Percentiles rank a stretch among this genome's conserved stretches.
These are phyloP conservation scores for Euphorbia celastroides DNA, from an alignment of 441 rosid species.

Conservation along the genomic window DNA sequence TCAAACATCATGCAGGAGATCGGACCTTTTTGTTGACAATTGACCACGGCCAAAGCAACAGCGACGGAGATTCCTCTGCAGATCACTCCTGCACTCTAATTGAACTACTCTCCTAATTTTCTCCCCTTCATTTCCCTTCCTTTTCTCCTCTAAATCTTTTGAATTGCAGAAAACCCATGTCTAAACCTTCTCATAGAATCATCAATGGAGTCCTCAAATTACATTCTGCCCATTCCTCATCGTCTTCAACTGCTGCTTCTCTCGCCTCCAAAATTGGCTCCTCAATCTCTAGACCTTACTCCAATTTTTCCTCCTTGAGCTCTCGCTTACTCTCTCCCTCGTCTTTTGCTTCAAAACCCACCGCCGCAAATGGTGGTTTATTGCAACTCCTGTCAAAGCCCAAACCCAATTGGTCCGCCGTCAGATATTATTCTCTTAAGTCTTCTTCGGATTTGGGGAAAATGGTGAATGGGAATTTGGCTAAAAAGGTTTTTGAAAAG, in stretches of 20 bases:
- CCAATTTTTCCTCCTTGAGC: constrained; percentile 18
- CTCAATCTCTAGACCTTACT: constrained; percentile 11
- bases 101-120: not conserved
- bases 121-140: not conserved
- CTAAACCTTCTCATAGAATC: constrained; percentile 45
- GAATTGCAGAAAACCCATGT: constrained; percentile 26
- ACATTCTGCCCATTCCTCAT: constrained; percentile 25
- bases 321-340: constrained; percentile 12
- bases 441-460: constrained; percentile 27
- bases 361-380: constrained; percentile 29
- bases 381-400: constrained; percentile 30
- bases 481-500: constrained; percentile 47
- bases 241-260: constrained; percentile 12
- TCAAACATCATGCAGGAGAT: too few species aligned
- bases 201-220: constrained; percentile 40
- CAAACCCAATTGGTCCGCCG: constrained; percentile 27
- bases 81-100: not conserved
- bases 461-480: constrained; percentile 34
- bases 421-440: constrained; percentile 40
- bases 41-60: too few species aligned
- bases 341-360: constrained; percentile 26
- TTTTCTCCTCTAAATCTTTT: not conserved
- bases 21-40: too few species aligned
- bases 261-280: constrained; percentile 10
- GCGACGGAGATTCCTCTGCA: not conserved